A percentile compares a stretch with the other conserved stretches of the same genome.
Evolutionary conservation across 2,329 filamentous ascomycete genomes (phyloP).

Genomic region (Phialophora verrucosa): DNA sequence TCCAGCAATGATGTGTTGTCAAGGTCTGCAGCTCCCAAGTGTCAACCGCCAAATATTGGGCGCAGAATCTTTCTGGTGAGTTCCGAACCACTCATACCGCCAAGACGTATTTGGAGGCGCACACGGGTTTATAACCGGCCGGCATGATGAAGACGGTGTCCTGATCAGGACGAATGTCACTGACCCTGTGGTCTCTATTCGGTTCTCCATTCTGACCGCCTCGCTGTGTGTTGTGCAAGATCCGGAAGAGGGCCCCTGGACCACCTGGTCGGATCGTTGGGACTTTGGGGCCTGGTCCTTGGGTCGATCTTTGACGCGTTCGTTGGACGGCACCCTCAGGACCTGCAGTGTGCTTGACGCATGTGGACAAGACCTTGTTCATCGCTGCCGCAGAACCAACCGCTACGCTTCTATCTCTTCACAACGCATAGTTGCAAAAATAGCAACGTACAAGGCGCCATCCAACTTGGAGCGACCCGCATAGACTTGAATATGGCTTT

Average conservation of each 20-base stretch:
- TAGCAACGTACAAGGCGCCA: constrained; percentile 5
- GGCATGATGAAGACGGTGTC: constrained; percentile 21
- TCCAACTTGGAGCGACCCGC: neutral
- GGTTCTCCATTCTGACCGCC: constrained; percentile 22
- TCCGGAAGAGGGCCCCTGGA: neutral
- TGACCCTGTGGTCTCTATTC: constrained; percentile 25
- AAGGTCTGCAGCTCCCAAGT: constrained; percentile 1
- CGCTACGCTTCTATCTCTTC: neutral
- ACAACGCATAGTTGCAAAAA: constrained; percentile 10
- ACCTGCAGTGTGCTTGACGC: constrained; percentile 1
- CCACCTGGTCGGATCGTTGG: constrained; percentile 16
- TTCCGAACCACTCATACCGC: constrained; percentile 29
- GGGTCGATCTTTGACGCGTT: constrained; percentile 1
- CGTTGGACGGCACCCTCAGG: constrained; percentile 13
- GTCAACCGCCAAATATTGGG: constrained; percentile 12
- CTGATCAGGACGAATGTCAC: constrained; percentile 14
- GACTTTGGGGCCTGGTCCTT: constrained; percentile 8
- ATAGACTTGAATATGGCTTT: neutral
- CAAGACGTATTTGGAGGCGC: constrained; percentile 16
- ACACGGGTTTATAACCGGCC: constrained; percentile 17
- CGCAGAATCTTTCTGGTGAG: constrained; percentile 11
- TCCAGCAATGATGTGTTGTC: constrained; percentile 13
- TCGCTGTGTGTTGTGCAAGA: constrained; percentile 17
- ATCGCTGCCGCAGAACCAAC: constrained; percentile 1
- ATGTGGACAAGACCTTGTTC: constrained; percentile 1